Evolutionary conservation across 768 basidiomycete species (phyloP), one percentile per base, ranked within the genome.

Genomic region (Termitomyces sp.): DNA sequence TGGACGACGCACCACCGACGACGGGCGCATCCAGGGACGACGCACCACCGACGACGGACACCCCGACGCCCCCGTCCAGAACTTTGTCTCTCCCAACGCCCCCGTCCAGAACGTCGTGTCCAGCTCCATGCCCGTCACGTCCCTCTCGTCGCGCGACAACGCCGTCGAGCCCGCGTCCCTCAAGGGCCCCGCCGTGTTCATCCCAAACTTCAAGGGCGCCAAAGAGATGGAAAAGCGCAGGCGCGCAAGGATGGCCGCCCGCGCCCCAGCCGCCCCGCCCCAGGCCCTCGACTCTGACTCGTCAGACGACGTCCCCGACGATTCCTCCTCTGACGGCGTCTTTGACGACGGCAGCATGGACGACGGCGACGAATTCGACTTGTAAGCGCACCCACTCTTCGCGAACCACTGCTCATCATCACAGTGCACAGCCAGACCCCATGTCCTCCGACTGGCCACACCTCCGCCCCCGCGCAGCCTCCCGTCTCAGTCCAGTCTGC

Each of bases 151-250:
- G 5, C 55, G 60, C 1, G 58, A 62, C 12, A 63, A 60, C 28
- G 28, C 56, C 16, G 39, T 61, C 2, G 51, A 59, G 12, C 60
- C 71, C 7, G 62, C 62, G 0, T 72, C 75, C 16, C 71, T 74
- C 5, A 66, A 77, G 50, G 45, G 72, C 69, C 53, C 72, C 77
- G 7, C 81, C 77, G 73, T 13, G 54, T 92, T 91, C 63, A 76
- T 88, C 26, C 91, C 91, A 18, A 86, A 82, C 51, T 92, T 93
- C 73, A 88, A 85, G 62, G 86, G 88, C 8, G 87, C 88, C 0
- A 90, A 83, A n/a, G 90, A 94, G 68, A 92, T 92, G 90, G 92
- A 92, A 61, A 83, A 80, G 4, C 76, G 90, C 16, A 73, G 92
- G 26, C 78, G 79, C 55, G 70, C 79, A 41, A 79, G 91, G 13